phyloP scores from a whole-genome alignment of 2,329 filamentous ascomycete species.

The Colletotrichum gloeosporioides region DNA sequence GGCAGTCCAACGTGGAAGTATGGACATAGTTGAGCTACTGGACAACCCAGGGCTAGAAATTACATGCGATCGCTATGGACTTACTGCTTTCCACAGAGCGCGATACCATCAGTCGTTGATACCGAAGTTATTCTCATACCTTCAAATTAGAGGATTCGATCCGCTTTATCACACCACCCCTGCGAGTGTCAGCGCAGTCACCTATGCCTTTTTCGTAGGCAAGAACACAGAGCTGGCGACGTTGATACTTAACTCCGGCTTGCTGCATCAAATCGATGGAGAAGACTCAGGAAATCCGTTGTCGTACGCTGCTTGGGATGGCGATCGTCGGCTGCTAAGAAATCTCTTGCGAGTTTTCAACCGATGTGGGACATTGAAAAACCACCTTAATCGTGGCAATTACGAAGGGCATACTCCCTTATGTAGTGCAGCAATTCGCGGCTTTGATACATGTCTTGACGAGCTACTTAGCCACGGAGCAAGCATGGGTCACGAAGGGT shows the following conservation, averaged over 20 bases:
- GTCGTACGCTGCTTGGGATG: rapidly evolving
- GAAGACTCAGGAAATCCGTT: not conserved
- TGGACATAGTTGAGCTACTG: not conserved
- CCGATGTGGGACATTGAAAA: rapidly evolving
- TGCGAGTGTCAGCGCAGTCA: too few species aligned
- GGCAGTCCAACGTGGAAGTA: rapidly evolving
- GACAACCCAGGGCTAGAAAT: too few species aligned
- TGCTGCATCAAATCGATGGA: rapidly evolving
- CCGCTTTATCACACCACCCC: too few species aligned
- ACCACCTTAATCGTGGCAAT: rapidly evolving
- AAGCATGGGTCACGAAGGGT: not conserved
- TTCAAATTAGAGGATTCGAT: too few species aligned
- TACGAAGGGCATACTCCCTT: rapidly evolving
- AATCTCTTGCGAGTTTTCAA: not conserved
- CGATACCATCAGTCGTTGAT: too few species aligned
- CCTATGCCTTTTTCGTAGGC: rapidly evolving
- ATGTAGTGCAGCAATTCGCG: rapidly evolving
- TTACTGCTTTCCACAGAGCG: too few species aligned
- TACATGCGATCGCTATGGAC: too few species aligned
- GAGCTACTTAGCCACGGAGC: rapidly evolving
- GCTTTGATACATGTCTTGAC: rapidly evolving
- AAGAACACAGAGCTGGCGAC: not conserved
- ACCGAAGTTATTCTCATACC: too few species aligned
- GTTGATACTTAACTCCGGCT: not conserved
- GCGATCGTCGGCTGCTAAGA: rapidly evolving